Evolutionary conservation across 352 stramenopile genomes (phyloP), one percentile per base, ranked within the genome.

Genomic region (Blastocystis sp.): DNA sequence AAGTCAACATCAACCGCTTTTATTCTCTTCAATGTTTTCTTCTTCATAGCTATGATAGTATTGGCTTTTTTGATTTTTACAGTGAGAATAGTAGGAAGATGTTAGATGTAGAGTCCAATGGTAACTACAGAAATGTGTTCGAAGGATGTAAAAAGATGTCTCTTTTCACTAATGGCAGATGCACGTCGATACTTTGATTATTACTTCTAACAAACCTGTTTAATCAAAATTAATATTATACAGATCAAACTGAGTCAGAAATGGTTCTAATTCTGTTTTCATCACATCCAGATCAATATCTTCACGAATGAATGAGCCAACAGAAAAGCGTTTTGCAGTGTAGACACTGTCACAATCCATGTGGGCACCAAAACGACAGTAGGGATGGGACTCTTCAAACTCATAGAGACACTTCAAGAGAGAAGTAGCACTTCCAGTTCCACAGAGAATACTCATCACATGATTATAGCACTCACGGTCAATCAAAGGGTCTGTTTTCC

Each of bases 141-240:
- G 33, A 56, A 42, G 3, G 73, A 84, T 24, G 27, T 62, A 35
- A 84, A 84, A 44, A 3, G 48, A 13, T 84, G 73, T 44, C 13
- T 35, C 2, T 27, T 84, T n/a, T 40, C 22, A 13, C 40, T 84
- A 9, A 19, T 30, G 27, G 68, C 30, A 17, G 73, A 84, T 60
- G 24, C 59, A 33, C 73, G 73, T 19, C 73, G 73, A 13, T 84
- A 68, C 42, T 66, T 84, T 42, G 73, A 84, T 69, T 84, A 69
- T 42, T 84, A 84, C 68, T 84, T 51, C 53, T 84, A 57, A 53
- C 24, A 35, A 78, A 78, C n/a, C 24, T 59, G 66, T 78, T 24
- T 78, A 22, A 22, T 48, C 24, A 54, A 78, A 11, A 42, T 6
- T 33, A 11, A 37, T 51, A 40, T 37, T 33, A n/a, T 53, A 24